phyloP scores from a whole-genome alignment of 1,284 basidiomycete genomes.

The Sphaerobolus stellatus region DNA sequence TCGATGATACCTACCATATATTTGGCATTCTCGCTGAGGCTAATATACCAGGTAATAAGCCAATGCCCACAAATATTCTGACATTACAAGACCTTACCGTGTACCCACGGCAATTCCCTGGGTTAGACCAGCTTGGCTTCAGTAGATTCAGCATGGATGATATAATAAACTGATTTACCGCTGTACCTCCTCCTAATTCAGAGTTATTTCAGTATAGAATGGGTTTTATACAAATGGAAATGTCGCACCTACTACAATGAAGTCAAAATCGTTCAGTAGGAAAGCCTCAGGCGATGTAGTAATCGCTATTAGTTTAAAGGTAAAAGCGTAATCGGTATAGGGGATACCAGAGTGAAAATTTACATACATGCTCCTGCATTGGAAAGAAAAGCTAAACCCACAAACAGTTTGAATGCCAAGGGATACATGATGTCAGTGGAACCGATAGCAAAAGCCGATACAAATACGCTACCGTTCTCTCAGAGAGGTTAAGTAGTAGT shows the following conservation, averaged over 20 bases:
- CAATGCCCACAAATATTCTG: not conserved
- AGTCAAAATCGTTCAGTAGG: not conserved
- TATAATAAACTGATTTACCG: not conserved
- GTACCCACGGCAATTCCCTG: conserved; percentile 1
- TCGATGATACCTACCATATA: conserved; percentile 1
- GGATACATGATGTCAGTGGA: too few relatives aligned
- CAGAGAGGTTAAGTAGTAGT: too few relatives aligned
- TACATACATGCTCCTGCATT: too few relatives aligned
- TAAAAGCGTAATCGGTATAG: not conserved
- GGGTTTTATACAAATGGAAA: not conserved
- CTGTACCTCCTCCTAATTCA: conserved; percentile 1
- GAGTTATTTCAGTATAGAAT: not conserved
- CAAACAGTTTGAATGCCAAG: too few relatives aligned
- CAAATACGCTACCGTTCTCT: too few relatives aligned
- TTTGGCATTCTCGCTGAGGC: not conserved
- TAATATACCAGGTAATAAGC: not conserved
- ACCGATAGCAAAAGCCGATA: too few relatives aligned
- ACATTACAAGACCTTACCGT: not conserved
- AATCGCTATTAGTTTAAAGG: not conserved
- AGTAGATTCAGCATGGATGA: not conserved
- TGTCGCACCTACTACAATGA: not conserved
- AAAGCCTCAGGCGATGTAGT: not conserved
- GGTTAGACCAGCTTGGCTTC: not conserved
- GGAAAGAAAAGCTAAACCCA: too few relatives aligned
- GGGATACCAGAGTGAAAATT: too few relatives aligned